phyloP scores from a whole-genome alignment of 2,329 filamentous ascomycete species.

The Xenosphaeropsis pyriputrescens region DNA sequence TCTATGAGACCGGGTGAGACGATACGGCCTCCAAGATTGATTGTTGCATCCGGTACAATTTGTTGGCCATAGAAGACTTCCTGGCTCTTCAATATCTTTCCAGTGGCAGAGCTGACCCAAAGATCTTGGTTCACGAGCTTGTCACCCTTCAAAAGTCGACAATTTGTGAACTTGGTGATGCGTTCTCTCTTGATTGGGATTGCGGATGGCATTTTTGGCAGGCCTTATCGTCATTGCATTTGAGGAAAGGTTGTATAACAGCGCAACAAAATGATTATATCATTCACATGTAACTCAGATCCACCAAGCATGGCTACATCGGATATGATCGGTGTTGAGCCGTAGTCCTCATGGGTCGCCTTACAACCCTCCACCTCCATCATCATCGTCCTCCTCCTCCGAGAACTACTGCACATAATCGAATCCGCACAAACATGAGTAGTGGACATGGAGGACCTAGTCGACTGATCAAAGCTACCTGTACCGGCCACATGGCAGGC shows the following conservation, averaged over 20 bases:
- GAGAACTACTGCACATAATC: too few species aligned
- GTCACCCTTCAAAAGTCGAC: constrained; percentile 56
- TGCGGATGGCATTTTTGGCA: constrained; percentile 20
- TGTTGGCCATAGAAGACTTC: constrained; percentile 53
- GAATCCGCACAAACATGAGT: too few species aligned
- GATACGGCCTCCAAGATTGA: constrained; percentile 74
- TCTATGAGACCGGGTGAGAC: constrained; percentile 80
- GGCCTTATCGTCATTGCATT: neutral
- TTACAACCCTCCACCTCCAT: too few species aligned
- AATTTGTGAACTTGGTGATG: constrained; percentile 85
- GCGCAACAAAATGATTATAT: neutral
- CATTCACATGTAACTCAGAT: neutral
- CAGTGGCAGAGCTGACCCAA: constrained; percentile 74
- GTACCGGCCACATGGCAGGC: too few species aligned
- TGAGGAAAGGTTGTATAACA: neutral
- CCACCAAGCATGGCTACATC: too few species aligned
- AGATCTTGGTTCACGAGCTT: constrained; percentile 60
- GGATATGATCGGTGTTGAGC: too few species aligned
- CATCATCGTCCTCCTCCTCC: too few species aligned
- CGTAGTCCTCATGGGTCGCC: too few species aligned
- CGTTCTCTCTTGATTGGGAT: constrained; percentile 17
- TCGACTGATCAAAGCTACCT: too few species aligned
- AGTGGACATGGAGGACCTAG: too few species aligned
- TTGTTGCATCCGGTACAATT: constrained; percentile 53
- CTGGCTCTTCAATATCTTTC: constrained; percentile 66